These are phyloP conservation scores for Eucalyptus polybractea DNA, from an alignment of 345 rosid species.

Conservation along the genomic window DNA sequence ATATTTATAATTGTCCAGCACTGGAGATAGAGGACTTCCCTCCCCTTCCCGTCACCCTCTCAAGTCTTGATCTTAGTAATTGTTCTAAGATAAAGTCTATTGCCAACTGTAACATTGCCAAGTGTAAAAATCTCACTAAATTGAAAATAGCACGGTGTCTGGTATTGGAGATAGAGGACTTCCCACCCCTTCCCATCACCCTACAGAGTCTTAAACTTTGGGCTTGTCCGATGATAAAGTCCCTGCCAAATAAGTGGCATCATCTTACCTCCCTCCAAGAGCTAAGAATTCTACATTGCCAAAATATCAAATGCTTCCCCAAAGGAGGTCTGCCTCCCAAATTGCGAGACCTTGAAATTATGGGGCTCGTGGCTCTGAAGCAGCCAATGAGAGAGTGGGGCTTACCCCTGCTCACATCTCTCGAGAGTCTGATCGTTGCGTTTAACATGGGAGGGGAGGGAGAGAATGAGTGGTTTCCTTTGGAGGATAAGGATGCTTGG, in stretches of 20 bases:
- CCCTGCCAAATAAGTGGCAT: too few relatives aligned
- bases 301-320: background rate
- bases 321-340: background rate
- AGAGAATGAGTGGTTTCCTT: background rate
- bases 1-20: too few relatives aligned
- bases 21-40: too few relatives aligned
- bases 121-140: too few relatives aligned
- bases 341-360: accelerated
- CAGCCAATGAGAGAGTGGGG: background rate
- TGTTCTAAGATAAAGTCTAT: too few relatives aligned
- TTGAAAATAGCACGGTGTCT: too few relatives aligned
- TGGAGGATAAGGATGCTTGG: background rate
- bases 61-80: accelerated
- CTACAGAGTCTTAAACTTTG: accelerated
- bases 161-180: too few relatives aligned
- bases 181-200: too few relatives aligned
- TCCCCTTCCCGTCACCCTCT: too few relatives aligned
- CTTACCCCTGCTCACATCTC: background rate
- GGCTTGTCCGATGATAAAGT: too few relatives aligned
- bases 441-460: background rate
- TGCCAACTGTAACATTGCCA: too few relatives aligned
- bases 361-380: accelerated
- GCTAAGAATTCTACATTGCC: accelerated
- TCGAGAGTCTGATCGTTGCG: accelerated
- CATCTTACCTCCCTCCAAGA: too few relatives aligned